Evolutionary conservation across 2,329 filamentous ascomycete species (phyloP).

Genomic region (Huntiella moniliformis): DNA sequence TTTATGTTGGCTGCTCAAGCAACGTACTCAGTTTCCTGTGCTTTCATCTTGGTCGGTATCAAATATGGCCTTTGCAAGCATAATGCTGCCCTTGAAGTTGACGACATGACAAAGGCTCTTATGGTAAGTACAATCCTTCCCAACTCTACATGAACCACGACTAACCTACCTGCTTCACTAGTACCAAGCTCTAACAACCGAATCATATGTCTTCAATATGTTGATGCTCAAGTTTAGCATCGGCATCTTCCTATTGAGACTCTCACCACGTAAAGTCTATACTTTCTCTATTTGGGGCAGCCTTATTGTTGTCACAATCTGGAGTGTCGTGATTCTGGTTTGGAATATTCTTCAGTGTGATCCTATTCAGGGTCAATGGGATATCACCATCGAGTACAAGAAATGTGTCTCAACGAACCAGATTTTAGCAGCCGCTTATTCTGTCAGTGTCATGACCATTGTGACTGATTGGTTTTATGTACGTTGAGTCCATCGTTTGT

Average conservation of each 20-base stretch:
- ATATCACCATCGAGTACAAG: constrained; percentile 26
- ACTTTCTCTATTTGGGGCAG: constrained; percentile 28
- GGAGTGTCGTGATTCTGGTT: constrained; percentile 29
- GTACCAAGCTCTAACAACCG: constrained; percentile 33
- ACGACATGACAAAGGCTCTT: constrained; percentile 25
- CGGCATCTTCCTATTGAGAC: constrained; percentile 30
- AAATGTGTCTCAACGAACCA: constrained; percentile 25
- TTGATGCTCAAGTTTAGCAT: constrained; percentile 39
- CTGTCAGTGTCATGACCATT: constrained; percentile 32
- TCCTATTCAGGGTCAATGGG: constrained; percentile 33
- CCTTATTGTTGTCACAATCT: constrained; percentile 27
- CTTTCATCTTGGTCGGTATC: constrained; percentile 27
- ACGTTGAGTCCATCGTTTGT: constrained; percentile 12
- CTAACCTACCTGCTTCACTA: constrained; percentile 13
- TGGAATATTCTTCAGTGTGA: constrained; percentile 34
- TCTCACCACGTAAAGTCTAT: constrained; percentile 28
- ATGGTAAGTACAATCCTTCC: constrained; percentile 20
- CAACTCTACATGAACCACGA: not conserved
- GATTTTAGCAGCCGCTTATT: constrained; percentile 30
- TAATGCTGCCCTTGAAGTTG: constrained; percentile 24
- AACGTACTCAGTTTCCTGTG: constrained; percentile 29
- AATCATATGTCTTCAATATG: constrained; percentile 33
- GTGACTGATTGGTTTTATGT: constrained; percentile 36
- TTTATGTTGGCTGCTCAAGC: constrained; percentile 28
- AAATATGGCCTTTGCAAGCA: constrained; percentile 27